Evolutionary conservation across 495 filamentous ascomycete genomes (phyloP), one percentile per base, ranked within the genome.

Genomic region (Lepidopterella palustris): DNA sequence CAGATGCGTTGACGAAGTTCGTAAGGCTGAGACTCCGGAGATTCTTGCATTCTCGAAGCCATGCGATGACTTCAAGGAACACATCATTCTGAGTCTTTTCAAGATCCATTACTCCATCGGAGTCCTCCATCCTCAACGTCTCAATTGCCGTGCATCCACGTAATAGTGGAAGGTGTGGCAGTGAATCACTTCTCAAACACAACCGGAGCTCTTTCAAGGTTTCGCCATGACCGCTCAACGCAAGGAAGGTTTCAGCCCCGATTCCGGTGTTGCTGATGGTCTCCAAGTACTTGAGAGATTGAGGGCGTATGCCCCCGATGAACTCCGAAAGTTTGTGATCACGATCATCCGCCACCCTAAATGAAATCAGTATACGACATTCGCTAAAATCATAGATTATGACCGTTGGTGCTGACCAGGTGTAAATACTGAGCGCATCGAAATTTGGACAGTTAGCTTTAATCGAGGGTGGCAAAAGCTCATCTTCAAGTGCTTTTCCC

Each of bases 241-340:
- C 81, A 42, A 76, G 69, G 42, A 87, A 80, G 4, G 81, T 81
- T 45, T 83, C 75, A 3, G 72, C 64, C 4, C 77, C 79, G 32
- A 87, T 74, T 3, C 73, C 68, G 32, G 78, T 77, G 21, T 70
- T 64, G 61, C 80, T 79, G 42, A 83, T 72, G 21, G 84, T 74
- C 49, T 82, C 76, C 62, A 91, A 84, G 9, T 76, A 78, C 53
- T 76, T 76, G 0, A 92, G 70, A 5, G 79, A 81, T 56, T 89
- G 78, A 0, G 79, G 77, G 6, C 64, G 76, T 11, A 91, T 71
- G 1, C 74, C 73, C 27, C 68, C 69, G 23, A 91, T 76, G 59
- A 89, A 86, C 18, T 71, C 70, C 3, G 83, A 80, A 32, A 88
- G 68, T 32, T 81, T 69, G 23, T 76, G 62, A 59, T 86, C 84